These are phyloP conservation scores for Ceratobasidium sp. DNA, from an alignment of 1,284 basidiomycete species.

Conservation along the genomic window DNA sequence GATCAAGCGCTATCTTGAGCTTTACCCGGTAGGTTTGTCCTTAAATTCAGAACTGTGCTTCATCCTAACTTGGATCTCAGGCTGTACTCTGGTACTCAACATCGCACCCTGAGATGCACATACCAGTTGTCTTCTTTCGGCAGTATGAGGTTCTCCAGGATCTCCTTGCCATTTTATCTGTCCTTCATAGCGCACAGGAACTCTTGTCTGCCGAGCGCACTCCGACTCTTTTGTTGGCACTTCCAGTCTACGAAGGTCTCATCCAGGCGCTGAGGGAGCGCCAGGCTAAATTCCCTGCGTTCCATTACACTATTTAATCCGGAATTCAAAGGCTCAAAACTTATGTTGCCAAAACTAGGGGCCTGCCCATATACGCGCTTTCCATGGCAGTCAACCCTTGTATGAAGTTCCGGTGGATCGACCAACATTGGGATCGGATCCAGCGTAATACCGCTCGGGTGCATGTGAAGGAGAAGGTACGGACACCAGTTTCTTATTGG, in stretches of 20 bases:
- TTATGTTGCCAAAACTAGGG: constrained; percentile 4
- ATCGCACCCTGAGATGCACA: background rate
- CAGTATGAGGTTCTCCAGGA: constrained; percentile 28
- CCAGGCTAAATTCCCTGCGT: background rate
- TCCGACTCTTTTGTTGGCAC: constrained; percentile 34
- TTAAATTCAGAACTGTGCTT: background rate
- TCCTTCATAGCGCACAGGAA: constrained; percentile 34
- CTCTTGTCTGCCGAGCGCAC: constrained; percentile 41
- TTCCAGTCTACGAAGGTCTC: constrained; percentile 38
- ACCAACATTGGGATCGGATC: constrained; percentile 6
- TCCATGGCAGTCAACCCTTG: constrained; percentile 26
- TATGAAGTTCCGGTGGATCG: constrained; percentile 24
- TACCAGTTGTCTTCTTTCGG: background rate
- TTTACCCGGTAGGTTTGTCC: background rate
- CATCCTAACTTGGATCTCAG: background rate
- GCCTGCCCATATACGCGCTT: background rate
- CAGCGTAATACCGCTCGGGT: background rate
- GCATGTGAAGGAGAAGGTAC: background rate
- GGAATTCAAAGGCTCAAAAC: background rate
- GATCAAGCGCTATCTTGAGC: constrained; percentile 14
- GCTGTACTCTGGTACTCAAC: background rate
- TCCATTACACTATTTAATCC: constrained; percentile 1
- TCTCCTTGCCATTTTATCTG: background rate
- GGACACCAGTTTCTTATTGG: background rate
- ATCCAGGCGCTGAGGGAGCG: constrained; percentile 6